These are phyloP conservation scores for Kwoniella europaea DNA, from an alignment of 768 basidiomycete genomes.

Conservation along the genomic window DNA sequence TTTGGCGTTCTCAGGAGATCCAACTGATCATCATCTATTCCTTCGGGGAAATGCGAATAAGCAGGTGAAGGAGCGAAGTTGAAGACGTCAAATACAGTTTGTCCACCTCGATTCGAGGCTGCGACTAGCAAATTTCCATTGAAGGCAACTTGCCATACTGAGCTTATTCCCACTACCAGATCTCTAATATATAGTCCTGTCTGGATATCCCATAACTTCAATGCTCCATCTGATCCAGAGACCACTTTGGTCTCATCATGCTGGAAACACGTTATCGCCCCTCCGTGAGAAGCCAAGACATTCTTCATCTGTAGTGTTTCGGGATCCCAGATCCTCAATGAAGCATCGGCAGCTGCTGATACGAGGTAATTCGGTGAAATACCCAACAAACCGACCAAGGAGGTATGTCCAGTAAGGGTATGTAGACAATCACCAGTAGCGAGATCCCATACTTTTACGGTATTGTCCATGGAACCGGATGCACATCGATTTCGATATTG, in stretches of 20 bases:
- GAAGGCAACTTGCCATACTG: conserved; percentile 98
- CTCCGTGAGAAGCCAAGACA: conserved; percentile 85
- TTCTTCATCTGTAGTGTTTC: conserved; percentile 78
- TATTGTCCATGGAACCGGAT: conserved; percentile 98
- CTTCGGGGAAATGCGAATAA: conserved; percentile 23
- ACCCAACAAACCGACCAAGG: conserved; percentile 89
- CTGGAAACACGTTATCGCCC: conserved; percentile 99
- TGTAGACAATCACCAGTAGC: conserved; percentile 78
- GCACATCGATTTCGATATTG: conserved; percentile 83
- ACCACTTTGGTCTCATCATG: conserved; percentile 98
- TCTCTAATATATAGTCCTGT: conserved; percentile 86
- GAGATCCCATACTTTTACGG: conserved; percentile 92
- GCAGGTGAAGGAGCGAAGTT: conserved; percentile 42
- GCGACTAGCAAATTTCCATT: conserved; percentile 93
- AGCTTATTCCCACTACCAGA: conserved; percentile 84
- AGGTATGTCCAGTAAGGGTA: conserved; percentile 86
- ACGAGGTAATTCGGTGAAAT: conserved; percentile 88
- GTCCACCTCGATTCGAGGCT: conserved; percentile 62
- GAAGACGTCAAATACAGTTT: conserved; percentile 59
- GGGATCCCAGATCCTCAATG: conserved; percentile 92
- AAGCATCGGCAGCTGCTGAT: conserved; percentile 94
- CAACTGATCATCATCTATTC: conserved; percentile 41
- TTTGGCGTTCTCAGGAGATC: conserved; percentile 32
- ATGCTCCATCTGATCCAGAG: conserved; percentile 89
- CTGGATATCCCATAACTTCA: conserved; percentile 97